Conservation (phyloP, 139 green algal genomes). For the Pleodorina starrii region DNA sequence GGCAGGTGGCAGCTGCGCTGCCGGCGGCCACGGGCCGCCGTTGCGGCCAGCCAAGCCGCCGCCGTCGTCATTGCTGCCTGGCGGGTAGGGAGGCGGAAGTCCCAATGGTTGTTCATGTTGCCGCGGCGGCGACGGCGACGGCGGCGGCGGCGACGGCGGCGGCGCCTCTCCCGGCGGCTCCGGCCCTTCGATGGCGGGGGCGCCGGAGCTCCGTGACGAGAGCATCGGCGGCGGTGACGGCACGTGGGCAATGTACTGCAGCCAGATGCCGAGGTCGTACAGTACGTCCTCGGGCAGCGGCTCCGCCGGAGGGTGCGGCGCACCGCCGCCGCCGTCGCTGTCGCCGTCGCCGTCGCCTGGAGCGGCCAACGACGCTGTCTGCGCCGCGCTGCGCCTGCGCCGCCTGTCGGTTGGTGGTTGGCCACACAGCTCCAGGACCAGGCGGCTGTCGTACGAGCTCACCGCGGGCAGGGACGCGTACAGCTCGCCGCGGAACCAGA, state of each 20-base stretch:
- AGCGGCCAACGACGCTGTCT: no score
- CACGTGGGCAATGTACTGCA: conserved; percentile 17
- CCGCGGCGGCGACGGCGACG: neutral
- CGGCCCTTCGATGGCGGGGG: neutral
- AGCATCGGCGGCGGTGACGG: neutral
- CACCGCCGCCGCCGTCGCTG: neutral
- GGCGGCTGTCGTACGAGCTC: neutral
- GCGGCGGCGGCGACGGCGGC: neutral
- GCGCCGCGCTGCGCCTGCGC: no score
- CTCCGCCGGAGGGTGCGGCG: neutral
- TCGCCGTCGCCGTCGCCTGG: neutral
- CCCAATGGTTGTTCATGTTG: neutral
- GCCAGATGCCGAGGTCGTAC: conserved; percentile 43
- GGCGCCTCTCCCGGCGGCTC: neutral
- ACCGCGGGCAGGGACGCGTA: conserved; percentile 2
- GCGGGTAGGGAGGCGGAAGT: no score
- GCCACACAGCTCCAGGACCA: conserved; percentile 22
- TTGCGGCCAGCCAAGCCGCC: neutral
- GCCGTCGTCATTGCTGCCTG: neutral
- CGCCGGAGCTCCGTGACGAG: neutral
- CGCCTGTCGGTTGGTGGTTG: no score
- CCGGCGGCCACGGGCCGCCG: neutral
- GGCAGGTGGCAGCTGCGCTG: neutral
- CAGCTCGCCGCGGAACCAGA: neutral
- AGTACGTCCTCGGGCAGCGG: neutral